Percentiles rank a stretch among this genome's conserved stretches.
phyloP scores from a whole-genome alignment of 2,329 filamentous ascomycete genomes.

The Diaporthe citriasiana region DNA sequence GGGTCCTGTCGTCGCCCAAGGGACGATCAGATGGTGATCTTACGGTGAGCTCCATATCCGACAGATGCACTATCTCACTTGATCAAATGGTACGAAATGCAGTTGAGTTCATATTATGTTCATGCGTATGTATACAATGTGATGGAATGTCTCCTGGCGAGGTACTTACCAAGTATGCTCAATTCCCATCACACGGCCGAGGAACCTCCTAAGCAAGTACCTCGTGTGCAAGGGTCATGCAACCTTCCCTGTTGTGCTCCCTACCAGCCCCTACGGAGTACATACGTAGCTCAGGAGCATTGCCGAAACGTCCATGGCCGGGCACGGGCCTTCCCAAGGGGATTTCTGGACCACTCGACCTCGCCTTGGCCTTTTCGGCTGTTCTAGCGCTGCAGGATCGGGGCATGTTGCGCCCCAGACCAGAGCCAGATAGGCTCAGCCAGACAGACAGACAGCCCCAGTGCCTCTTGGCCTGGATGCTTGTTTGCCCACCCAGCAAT shows the following conservation, averaged over 20 bases:
- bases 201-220: neutral
- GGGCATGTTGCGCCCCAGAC: neutral
- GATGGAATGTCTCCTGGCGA: neutral
- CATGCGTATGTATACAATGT: neutral
- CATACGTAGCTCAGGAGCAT: conserved; percentile 26
- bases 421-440: neutral
- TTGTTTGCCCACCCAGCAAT: conserved; percentile 22
- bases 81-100: neutral
- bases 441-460: conserved; percentile 1
- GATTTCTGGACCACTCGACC: conserved; percentile 13
- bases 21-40: neutral
- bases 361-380: conserved; percentile 18
- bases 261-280: neutral
- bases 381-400: conserved; percentile 27
- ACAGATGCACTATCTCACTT: neutral
- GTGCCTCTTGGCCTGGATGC: conserved; percentile 30
- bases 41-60: neutral
- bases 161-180: neutral
- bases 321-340: neutral
- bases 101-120: neutral
- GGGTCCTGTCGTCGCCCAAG: neutral
- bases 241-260: neutral
- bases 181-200: neutral
- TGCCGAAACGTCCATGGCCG: conserved; percentile 10
- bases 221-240: neutral